Base-by-base conservation (phyloP, 75 land plant species). In the Ceratopteris richardii region DNA sequence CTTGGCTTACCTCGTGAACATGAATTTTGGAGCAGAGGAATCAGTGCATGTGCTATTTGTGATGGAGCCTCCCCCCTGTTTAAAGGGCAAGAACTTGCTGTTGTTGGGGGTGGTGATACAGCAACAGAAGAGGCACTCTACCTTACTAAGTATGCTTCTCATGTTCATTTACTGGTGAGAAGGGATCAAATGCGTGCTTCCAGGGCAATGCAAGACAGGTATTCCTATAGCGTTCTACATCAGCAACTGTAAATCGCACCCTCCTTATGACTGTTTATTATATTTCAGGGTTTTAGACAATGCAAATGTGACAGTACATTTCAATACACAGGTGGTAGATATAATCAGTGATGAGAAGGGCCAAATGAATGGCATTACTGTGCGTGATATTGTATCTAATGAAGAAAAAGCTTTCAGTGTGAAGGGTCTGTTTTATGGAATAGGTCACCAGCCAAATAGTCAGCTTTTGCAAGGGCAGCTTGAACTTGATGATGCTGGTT, bases 131-230 rank as follows among this genome's bases (percentile, higher is more conserved):
- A 92, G 69, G 86, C 97, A 29, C 39, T 92, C 19, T 92, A 92
- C 60, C 71, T 92, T 23, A 92, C 97, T 3, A 92, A 92, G 58
- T 92, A 88, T 88, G 97, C 97, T 40, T 77, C 82, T 16, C 97
- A 88, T 74, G 97, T 92, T 48, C 97, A 92, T 68, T 63, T 92
- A 24, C 77, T 92, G 63, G 89, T 92, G 7, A 81, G 97, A 7
- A 80, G 65, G 57, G 77, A 80, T 20, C 74, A 78, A 55, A 63
- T 92, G 19, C 77, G 94, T 55, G 97, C 97, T 27, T 92, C 97
- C 9, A 92, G 77, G 71, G 97, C 97, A 28, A 92, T 92, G 97
- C 97, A 92, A 72, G 97, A 92, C 57, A 84, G 97, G 97, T 92
- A 50, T 47, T 61, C 48, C 4, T 46, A 5, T 14, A 20, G 21